phyloP scores from a whole-genome alignment of 345 rosid genomes.

The Triadica sebifera region DNA sequence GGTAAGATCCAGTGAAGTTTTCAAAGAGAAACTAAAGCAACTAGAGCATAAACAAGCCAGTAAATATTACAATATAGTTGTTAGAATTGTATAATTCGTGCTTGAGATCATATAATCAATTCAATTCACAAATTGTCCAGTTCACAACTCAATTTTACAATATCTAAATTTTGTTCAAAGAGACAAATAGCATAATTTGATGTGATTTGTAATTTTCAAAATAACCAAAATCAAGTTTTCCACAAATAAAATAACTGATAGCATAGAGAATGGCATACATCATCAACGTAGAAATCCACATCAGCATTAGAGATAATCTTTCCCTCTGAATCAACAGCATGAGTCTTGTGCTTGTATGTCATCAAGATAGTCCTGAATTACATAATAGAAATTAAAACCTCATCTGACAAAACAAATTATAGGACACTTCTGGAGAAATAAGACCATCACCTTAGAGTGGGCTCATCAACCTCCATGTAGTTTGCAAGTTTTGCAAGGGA shows the following conservation, averaged over 20 bases:
- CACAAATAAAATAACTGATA: neutral
- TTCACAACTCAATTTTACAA: neutral
- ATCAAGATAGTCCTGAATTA: slow-evolving; percentile 75
- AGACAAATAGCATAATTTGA: neutral
- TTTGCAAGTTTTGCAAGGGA: slow-evolving; percentile 81
- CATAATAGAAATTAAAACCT: slow-evolving; percentile 2
- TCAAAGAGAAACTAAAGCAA: neutral
- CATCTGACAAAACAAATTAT: neutral
- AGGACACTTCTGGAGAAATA: neutral
- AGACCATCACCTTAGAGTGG: slow-evolving; percentile 62
- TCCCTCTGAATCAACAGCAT: slow-evolving; percentile 77
- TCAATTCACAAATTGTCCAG: neutral
- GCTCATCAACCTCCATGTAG: slow-evolving; percentile 94
- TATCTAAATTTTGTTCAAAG: neutral
- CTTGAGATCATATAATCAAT: neutral
- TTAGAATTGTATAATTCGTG: neutral
- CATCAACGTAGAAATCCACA: slow-evolving; percentile 81
- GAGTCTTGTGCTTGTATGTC: slow-evolving; percentile 97
- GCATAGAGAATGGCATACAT: slow-evolving; percentile 43
- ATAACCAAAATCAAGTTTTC: neutral
- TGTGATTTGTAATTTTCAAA: neutral
- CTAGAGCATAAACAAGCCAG: neutral
- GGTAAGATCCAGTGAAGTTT: neutral
- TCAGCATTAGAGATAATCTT: slow-evolving; percentile 84
- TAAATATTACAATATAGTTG: neutral